phyloP scores from a whole-genome alignment of 2,329 filamentous ascomycete genomes.

The Epichloe hybrida region DNA sequence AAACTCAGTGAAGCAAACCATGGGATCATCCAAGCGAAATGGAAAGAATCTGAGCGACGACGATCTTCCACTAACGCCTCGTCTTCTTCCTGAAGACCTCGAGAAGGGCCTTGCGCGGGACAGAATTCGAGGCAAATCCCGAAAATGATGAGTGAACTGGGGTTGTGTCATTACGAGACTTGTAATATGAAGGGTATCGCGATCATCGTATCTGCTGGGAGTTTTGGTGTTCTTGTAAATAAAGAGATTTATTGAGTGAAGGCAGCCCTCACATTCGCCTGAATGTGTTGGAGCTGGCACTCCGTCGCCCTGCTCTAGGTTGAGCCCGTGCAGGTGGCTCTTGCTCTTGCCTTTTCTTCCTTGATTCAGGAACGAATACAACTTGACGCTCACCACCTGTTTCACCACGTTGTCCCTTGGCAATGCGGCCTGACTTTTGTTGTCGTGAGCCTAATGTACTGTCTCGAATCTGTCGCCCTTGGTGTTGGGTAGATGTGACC shows the following conservation, averaged over 20 bases:
- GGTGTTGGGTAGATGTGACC: slow-evolving; percentile 55
- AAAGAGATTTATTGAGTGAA: slow-evolving; percentile 1
- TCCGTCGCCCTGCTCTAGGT: slow-evolving; percentile 40
- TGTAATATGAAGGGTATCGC: not conserved
- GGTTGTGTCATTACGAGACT: not conserved
- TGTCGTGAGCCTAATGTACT: slow-evolving; percentile 42
- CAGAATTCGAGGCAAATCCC: slow-evolving; percentile 22
- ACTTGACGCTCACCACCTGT: slow-evolving; percentile 52
- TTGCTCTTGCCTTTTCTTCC: slow-evolving; percentile 33
- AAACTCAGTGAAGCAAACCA: slow-evolving; percentile 36
- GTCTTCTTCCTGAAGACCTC: slow-evolving; percentile 38
- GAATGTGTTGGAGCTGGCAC: slow-evolving; percentile 65
- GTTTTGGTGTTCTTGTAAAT: slow-evolving; percentile 8
- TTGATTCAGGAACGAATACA: slow-evolving; percentile 54
- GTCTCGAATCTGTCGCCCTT: slow-evolving; percentile 41
- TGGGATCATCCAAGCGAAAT: slow-evolving; percentile 16
- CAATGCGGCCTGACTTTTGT: slow-evolving; percentile 34
- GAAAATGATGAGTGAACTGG: slow-evolving; percentile 6
- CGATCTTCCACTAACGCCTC: slow-evolving; percentile 47
- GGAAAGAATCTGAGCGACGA: slow-evolving; percentile 32
- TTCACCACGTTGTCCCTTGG: slow-evolving; percentile 32
- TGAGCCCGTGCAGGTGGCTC: slow-evolving; percentile 18
- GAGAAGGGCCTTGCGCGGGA: slow-evolving; percentile 40
- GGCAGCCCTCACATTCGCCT: slow-evolving; percentile 39
- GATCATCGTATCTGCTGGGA: not conserved